Evolutionary conservation across 2,329 filamentous ascomycete species (phyloP).

Genomic region (Bipolaris victoriae): DNA sequence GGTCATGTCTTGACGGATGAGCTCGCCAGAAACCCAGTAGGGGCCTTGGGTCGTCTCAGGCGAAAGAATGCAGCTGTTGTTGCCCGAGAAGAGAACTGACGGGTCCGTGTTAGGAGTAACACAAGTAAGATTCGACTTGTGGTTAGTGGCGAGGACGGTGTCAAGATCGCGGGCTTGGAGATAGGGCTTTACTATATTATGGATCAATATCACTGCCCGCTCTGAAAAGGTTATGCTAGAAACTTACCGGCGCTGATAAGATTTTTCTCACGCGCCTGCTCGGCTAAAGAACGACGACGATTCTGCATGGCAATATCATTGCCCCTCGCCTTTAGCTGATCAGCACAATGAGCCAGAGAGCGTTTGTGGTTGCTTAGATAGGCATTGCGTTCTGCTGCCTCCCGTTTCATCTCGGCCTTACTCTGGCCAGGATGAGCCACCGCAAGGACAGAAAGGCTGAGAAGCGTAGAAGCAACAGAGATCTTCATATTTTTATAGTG

Average conservation of each 20-base stretch:
- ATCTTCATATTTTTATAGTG: neutral
- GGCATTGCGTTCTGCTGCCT: neutral
- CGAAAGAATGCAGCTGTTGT: conserved; percentile 44
- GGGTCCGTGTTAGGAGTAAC: conserved; percentile 38
- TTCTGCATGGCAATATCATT: conserved; percentile 14
- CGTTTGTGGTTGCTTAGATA: neutral
- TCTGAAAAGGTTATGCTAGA: neutral
- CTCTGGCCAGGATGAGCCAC: neutral
- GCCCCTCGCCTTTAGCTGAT: neutral
- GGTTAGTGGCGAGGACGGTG: conserved; percentile 36
- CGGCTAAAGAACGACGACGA: conserved; percentile 51
- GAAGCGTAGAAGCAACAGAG: neutral
- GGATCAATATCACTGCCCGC: conserved; percentile 9
- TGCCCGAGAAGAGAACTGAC: conserved; percentile 38
- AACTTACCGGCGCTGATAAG: conserved; percentile 19
- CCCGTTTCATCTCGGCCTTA: conserved; percentile 6
- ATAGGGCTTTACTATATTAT: conserved; percentile 30
- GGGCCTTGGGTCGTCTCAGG: conserved; percentile 44
- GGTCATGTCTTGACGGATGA: conserved; percentile 56
- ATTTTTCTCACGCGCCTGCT: conserved; percentile 50
- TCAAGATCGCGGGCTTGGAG: conserved; percentile 38
- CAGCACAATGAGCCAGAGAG: neutral
- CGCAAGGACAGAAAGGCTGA: neutral
- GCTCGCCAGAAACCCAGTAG: conserved; percentile 58
- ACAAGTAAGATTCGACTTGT: conserved; percentile 39